Evolutionary conservation across 2,329 filamentous ascomycete species (phyloP), one percentile per base, ranked within the genome.

Genomic region (Penicillium capsulatum): DNA sequence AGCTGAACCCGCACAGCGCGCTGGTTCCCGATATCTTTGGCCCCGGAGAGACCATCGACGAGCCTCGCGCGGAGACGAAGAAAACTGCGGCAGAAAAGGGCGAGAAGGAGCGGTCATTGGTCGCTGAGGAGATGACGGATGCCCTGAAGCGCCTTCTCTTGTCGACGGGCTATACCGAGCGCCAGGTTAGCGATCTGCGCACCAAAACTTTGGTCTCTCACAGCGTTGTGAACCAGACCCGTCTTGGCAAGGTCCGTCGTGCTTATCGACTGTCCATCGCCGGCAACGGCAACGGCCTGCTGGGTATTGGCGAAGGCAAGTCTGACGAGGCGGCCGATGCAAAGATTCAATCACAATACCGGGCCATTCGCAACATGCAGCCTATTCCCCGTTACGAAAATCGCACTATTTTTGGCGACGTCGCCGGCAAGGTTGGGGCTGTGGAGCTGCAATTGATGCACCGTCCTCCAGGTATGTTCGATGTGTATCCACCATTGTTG

Each of bases 231-330:
- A 97, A 98, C 69, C 91, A 97, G 75, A 97, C 92, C 15, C 86
- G 91, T 72, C 80, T 98, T 68, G 92, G 92, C 62, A 98, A 97
- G 75, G 83, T 98, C 44, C 76, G 77, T 53, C 86, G 83, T 64
- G 57, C 75, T 28, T 94, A 91, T 57, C 75, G 80, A 54, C 70
- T 97, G 45, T 81, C 81, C 28, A 81, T 96, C 53, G 90, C 89
- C 4, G 92, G 92, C 36, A 94, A 97, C 67, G 77, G 80, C 42
- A 78, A 92, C 51, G 92, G 92, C 11, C 76, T 91, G 57, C 68
- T 98, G 20, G 92, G 92, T 8, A 75, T 97, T 44, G 92, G 92
- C 40, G 85, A 91, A 67, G 90, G 86, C 54, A 98, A 97, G 74
- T 84, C 84, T 7, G 80, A 82, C 17, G 89, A 96, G 66, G 58